Evolutionary conservation across 495 filamentous ascomycete species (phyloP).

Genomic region (Penicillium cosmopolitanum): DNA sequence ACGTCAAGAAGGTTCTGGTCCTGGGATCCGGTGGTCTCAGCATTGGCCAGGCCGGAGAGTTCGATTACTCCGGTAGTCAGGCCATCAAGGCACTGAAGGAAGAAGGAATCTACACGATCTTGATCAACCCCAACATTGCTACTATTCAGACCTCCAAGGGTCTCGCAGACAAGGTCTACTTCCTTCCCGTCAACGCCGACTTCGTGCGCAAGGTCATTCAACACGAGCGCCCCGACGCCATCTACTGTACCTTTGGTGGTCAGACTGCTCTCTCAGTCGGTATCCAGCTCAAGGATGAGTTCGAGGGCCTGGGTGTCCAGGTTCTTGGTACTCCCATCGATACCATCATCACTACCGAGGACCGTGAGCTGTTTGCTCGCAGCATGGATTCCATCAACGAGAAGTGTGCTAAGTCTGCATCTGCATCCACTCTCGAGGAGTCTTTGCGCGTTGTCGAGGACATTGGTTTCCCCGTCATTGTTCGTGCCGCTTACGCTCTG

Average conservation of each 20-base stretch:
- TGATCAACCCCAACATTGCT: slow-evolving; percentile 99
- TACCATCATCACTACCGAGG: slow-evolving; percentile 97
- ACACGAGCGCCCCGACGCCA: slow-evolving; percentile 92
- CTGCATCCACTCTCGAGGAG: slow-evolving; percentile 84
- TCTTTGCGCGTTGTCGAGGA: slow-evolving; percentile 79
- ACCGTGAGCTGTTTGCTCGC: slow-evolving; percentile 93
- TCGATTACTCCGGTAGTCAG: slow-evolving; percentile 94
- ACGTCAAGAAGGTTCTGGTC: slow-evolving; percentile 95
- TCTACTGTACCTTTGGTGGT: slow-evolving; percentile 95
- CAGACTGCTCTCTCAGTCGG: slow-evolving; percentile 95
- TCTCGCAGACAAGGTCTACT: slow-evolving; percentile 97
- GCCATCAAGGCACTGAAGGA: slow-evolving; percentile 97
- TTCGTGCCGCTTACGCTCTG: slow-evolving; percentile 93
- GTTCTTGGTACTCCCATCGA: slow-evolving; percentile 96
- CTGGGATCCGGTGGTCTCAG: slow-evolving; percentile 94
- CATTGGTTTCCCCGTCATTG: slow-evolving; percentile 95
- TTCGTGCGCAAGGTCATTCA: slow-evolving; percentile 97
- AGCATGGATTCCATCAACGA: slow-evolving; percentile 98
- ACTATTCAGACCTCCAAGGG: slow-evolving; percentile 97
- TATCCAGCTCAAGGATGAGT: slow-evolving; percentile 96
- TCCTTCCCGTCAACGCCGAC: slow-evolving; percentile 93
- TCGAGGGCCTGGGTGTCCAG: slow-evolving; percentile 84
- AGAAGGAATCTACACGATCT: slow-evolving; percentile 90
- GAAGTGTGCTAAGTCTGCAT: slow-evolving; percentile 96
- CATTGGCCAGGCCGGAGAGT: slow-evolving; percentile 98